Evolutionary conservation across 2,329 filamentous ascomycete species (phyloP), one percentile per base, ranked within the genome.

Genomic region (Epichloe gansuensis): DNA sequence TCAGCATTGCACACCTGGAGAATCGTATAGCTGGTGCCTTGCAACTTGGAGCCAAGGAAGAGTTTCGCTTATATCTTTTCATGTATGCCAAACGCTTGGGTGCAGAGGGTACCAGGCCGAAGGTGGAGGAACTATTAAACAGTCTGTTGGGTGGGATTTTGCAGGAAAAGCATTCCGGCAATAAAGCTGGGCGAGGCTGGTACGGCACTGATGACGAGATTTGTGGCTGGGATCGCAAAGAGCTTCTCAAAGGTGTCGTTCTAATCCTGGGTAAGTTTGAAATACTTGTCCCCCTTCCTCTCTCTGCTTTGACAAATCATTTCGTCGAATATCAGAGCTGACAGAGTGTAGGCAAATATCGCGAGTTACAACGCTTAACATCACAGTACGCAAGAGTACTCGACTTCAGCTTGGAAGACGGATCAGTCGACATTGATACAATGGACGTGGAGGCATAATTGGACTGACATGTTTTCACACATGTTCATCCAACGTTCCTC

Each of bases 31-130:
- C 93, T 2, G 94, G 89, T 4, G 88, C 93, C 0, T 72, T 94
- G 64, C 85, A 88, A 55, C 73, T 98, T 1, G 88, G 86, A 3
- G 86, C 93, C 0, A 86, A 83, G 60, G 91, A 97, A 54, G 93
- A 98, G 66, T 98, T 97, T 71, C 82, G 89, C 53, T 75, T 95
- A 1, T 97, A 97, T 63, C 73, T 98, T n/a, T 86, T 90, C 63
- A 97, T 97, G 90, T 98, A 98, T 63, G 91, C 91, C 3, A 97
- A 96, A 72, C 83, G 93, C 0, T 80, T 98, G 5, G 93, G 93
- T 1, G 89, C 90, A 0, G 94, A 98, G 67, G 90, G 90, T 0
- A 73, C 91, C 50, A 82, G 85, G 59, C 77, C 81, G 53, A 98
- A 98, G 71, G 90, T 96, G 2, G 91, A 97, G 65, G 94, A 98